Evolutionary conservation across 1,139 yeast genomes (phyloP), one percentile per base, ranked within the genome.

Genomic region (Geotrichum carabidarum): DNA sequence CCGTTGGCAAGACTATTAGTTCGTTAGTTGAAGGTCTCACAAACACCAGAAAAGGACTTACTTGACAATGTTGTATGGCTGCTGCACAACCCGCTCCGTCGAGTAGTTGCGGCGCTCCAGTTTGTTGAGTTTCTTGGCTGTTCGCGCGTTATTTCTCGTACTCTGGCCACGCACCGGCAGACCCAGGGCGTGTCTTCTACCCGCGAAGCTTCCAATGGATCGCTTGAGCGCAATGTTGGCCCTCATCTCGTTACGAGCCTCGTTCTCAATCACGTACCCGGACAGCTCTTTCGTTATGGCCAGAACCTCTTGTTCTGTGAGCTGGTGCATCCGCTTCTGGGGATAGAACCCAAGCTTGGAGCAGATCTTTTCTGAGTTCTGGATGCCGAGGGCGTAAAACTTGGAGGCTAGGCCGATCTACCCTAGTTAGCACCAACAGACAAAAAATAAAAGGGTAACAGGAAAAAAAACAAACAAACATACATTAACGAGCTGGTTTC

Each of bases 311-410:
- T 91, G 88, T 71, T 93, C 99, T 34, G 86, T 77, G 48, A 93
- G 79, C 71, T 93, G 95, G 69, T 88, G 93, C 88, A 93, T 86
- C 72, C 95, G 82, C 95, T 91, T 90, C 68, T 80, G 78, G 42
- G 98, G 98, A 67, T 91, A 93, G 56, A 93, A 79, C 8, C 96
- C 96, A 30, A 93, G 81, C 68, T 83, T 87, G 46, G 98, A 84
- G 70, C 97, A 89, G 54, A 94, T 76, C 65, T 77, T 76, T 60
- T 81, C 81, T 1, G 97, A 93, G n/a, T 87, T 82, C 54, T 75
- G 71, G 57, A 75, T 74, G 4, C 98, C 97, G 44, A 93, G 77
- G 43, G 98, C 99, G 68, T 88, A 91, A 61, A 93, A 85, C 59
- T 83, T 84, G 58, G 85, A 79, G 36, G 91, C 83, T 58, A 91